Conservation (phyloP, 2,329 filamentous ascomycete genomes). For the Aspergillus jensenii region DNA sequence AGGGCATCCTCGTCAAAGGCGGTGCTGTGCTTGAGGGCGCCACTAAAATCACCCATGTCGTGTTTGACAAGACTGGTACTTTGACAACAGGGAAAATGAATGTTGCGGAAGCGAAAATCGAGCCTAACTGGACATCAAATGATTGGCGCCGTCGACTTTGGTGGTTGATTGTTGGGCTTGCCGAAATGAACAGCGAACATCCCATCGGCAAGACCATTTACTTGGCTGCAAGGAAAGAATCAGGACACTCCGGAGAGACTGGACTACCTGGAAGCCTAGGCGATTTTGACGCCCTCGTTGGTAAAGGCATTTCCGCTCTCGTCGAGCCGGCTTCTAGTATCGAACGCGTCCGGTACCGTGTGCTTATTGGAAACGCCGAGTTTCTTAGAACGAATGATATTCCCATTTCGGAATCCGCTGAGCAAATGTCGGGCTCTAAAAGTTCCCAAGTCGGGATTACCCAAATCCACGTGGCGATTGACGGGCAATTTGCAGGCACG, state of each 20-base stretch:
- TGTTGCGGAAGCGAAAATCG: conserved; percentile 70
- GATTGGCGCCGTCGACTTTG: conserved; percentile 72
- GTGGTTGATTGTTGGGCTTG: conserved; percentile 96
- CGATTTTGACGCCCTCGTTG: conserved; percentile 80
- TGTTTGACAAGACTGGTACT: conserved; percentile 95
- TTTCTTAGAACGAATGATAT: conserved; percentile 74
- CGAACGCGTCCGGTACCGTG: conserved; percentile 70
- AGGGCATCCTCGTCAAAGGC: conserved; percentile 97
- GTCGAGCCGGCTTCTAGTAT: conserved; percentile 72
- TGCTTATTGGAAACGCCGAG: conserved; percentile 79
- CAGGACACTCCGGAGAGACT: conserved; percentile 70
- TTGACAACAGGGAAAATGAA: conserved; percentile 95
- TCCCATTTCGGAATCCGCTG: conserved; percentile 40
- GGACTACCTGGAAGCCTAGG: conserved; percentile 80
- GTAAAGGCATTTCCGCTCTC: conserved; percentile 77
- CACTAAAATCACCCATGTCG: conserved; percentile 84
- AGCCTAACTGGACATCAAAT: conserved; percentile 66
- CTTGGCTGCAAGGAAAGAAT: conserved; percentile 69
- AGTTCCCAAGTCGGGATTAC: conserved; percentile 67
- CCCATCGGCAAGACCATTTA: conserved; percentile 91
- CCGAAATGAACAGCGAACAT: conserved; percentile 94
- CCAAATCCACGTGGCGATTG: conserved; percentile 87
- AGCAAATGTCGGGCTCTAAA: conserved; percentile 31
- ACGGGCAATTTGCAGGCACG: conserved; percentile 75
- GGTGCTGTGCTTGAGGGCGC: conserved; percentile 88